Base-by-base conservation (phyloP, 2,329 filamentous ascomycete genomes). In the Pseudocercospora fijiensis region DNA sequence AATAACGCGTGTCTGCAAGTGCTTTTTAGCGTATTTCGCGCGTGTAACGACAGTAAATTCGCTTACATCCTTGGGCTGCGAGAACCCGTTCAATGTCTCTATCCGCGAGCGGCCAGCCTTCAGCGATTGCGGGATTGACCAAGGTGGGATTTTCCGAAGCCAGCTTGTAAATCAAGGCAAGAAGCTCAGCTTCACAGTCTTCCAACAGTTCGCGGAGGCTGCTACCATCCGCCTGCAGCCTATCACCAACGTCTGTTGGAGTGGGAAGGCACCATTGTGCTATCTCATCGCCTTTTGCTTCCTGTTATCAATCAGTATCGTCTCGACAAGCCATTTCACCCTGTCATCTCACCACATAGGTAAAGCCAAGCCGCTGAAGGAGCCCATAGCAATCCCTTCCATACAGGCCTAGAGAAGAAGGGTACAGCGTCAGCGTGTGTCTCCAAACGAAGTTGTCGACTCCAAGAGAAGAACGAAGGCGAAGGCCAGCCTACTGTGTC, bases 291-390 rank as follows among this genome's bases (percentile, higher is more conserved):
- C 28, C 43, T 18, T 60, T 57, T 22, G 41, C 62, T 28, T 65
- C 57, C 27, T 63, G 16, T 18, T 22, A 41, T 4, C 13, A 10
- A 13, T 57, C 41, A 56, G 43, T 57, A 24, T 37, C 13, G 22
- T 10, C 30, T 26, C 27, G 27, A 24, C 18, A 26, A 37, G 18
- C 57, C 7, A n/a, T 47, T 58, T 47, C 53, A 4, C 2, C 10
- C 28, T 3, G 41, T 10, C 2, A 10, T 5, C 72, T 67, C 69
- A 74, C 72, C 59, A 47, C 65, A 51, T 75, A 76, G 26, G 71
- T 78, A 70, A 90, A 90, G 1, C 84, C 86, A 33, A 90, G 72
- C 52, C 81, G 83, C 61, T 82, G 78, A 18, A 90, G 77, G 27
- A 90, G 73, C 10, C 80, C 78, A 67, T 82, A 80, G 72, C 87